A percentile compares a stretch with the other conserved stretches of the same genome.
Conservation (phyloP, 306 rosid genomes). For the Lathyrus sativus region DNA sequence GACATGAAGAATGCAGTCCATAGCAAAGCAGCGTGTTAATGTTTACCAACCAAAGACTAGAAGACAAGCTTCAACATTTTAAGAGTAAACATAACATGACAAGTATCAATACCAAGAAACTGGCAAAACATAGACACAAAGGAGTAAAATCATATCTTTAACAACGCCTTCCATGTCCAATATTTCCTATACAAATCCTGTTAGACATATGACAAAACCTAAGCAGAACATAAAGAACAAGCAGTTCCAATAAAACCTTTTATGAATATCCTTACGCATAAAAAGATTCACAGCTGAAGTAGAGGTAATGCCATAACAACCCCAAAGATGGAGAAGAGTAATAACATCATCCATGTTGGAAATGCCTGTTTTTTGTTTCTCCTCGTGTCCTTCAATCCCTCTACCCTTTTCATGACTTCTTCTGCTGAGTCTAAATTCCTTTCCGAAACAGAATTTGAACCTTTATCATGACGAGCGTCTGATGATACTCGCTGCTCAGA, state of each 20-base stretch:
- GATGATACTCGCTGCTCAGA: conserved; percentile 56
- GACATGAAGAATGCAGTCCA: conserved; percentile 13
- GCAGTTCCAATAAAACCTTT: conserved; percentile 42
- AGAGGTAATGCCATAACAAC: conserved; percentile 93
- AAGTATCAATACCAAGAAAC: conserved; percentile 40
- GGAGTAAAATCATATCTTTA: conserved; percentile 45
- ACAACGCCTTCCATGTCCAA: conserved; percentile 48
- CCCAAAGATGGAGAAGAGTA: conserved; percentile 86
- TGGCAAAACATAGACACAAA: conserved; percentile 50
- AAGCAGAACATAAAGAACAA: conserved; percentile 42
- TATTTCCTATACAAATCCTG: conserved; percentile 59
- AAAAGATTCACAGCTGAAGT: conserved; percentile 70
- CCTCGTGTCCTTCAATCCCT: conserved; percentile 44
- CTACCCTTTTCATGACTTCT: conserved; percentile 52
- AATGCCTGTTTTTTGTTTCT: conserved; percentile 60
- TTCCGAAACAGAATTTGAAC: conserved; percentile 50
- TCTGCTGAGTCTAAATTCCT: conserved; percentile 46
- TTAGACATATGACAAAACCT: conserved; percentile 48
- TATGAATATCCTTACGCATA: conserved; percentile 29
- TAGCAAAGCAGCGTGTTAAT: conserved; percentile 4
- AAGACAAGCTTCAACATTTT: conserved; percentile 38
- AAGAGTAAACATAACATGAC: conserved; percentile 38
- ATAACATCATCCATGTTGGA: conserved; percentile 90
- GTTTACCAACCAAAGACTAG: conserved; percentile 16
- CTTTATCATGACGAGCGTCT: conserved; percentile 41